Evolutionary conservation across 2,329 filamentous ascomycete genomes (phyloP).

Genomic region (Hirsutella minnesotensis): DNA sequence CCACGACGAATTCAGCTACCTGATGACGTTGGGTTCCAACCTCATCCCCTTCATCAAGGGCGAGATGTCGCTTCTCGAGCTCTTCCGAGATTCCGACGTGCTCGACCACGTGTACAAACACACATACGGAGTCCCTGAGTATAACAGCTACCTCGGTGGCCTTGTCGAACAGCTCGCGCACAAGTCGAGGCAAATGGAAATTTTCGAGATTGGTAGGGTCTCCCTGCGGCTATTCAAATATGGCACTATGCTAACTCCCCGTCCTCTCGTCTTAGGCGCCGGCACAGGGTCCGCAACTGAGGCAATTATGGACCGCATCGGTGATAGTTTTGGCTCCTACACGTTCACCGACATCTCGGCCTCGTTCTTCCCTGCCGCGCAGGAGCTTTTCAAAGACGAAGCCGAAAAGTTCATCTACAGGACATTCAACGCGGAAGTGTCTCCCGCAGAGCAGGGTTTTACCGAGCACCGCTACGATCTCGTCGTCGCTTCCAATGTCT

Average conservation of each 20-base stretch:
- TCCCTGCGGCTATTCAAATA: too few species aligned
- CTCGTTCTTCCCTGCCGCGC: constrained; percentile 26
- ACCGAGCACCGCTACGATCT: constrained; percentile 20
- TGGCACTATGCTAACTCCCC: too few species aligned
- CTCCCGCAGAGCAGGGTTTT: constrained; percentile 19
- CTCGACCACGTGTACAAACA: constrained; percentile 19
- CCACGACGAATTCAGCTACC: too few species aligned
- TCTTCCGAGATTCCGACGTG: constrained; percentile 18
- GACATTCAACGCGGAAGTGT: constrained; percentile 14
- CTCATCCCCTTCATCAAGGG: too few species aligned
- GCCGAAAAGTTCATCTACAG: constrained; percentile 9
- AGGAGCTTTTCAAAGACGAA: constrained; percentile 14
- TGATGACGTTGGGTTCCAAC: too few species aligned
- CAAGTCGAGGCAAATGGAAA: constrained; percentile 26
- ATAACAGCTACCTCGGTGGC: constrained; percentile 7
- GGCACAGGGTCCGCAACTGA: constrained; percentile 30
- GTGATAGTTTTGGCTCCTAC: constrained; percentile 20
- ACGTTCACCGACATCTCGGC: constrained; percentile 32
- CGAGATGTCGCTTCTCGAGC: too few species aligned
- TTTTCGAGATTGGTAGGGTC: constrained; percentile 30
- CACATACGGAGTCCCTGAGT: constrained; percentile 1
- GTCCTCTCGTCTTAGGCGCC: too few species aligned
- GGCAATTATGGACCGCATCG: constrained; percentile 19
- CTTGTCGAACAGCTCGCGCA: constrained; percentile 19
- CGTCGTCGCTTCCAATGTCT: constrained; percentile 23